Conservation (phyloP, 1,284 basidiomycete genomes). For the Hypsizygus ulmarius region DNA sequence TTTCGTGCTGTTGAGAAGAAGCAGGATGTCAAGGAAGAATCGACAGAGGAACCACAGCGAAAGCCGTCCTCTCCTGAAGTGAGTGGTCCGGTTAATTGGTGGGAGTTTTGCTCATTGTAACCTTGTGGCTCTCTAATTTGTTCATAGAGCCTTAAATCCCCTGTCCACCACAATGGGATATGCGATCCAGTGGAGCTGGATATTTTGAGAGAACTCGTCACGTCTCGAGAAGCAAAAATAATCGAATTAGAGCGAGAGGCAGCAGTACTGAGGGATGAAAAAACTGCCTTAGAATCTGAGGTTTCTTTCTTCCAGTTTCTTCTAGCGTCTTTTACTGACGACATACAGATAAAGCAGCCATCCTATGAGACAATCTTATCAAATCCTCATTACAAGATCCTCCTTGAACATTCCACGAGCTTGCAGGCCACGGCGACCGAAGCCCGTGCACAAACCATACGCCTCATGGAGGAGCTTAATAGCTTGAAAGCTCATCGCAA, state of each 20-base stretch:
- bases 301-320: constrained; percentile 29
- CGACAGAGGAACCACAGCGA: constrained; percentile 48
- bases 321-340: constrained; percentile 4
- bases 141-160: constrained; percentile 33
- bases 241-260: constrained; percentile 45
- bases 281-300: constrained; percentile 43
- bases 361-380: constrained; percentile 45
- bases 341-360: constrained; percentile 41
- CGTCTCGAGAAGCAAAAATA: constrained; percentile 42
- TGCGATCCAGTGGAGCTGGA: constrained; percentile 29
- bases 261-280: constrained; percentile 37
- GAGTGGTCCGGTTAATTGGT: constrained; percentile 67
- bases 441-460: constrained; percentile 33
- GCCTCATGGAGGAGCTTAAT: constrained; percentile 41
- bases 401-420: constrained; percentile 44
- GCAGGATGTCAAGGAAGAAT: constrained; percentile 35
- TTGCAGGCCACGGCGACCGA: constrained; percentile 40
- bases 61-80: constrained; percentile 65
- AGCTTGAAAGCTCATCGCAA: constrained; percentile 36
- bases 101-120: constrained; percentile 50
- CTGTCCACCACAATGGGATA: constrained; percentile 29
- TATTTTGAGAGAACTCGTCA: constrained; percentile 35
- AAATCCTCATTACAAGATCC: constrained; percentile 46
- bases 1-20: constrained; percentile 28
- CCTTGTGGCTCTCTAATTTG: constrained; percentile 40